Conservation (phyloP, 2,329 filamentous ascomycete species). For the Periglandula ipomoeae region DNA sequence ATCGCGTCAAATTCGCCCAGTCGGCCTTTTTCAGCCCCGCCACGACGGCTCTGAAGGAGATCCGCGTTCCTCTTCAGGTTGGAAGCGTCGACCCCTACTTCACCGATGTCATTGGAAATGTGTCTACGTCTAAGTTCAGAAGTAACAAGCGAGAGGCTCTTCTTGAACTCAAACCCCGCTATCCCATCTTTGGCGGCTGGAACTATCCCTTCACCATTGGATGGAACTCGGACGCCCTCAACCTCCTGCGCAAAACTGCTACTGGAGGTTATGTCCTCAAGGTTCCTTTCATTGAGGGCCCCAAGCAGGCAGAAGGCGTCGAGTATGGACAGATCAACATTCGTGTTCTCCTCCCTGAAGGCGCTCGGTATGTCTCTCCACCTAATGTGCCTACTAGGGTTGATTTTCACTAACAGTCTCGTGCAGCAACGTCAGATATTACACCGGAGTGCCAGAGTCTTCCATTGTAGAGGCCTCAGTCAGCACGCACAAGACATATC, state of each 20-base stretch:
- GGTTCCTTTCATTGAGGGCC: constrained; percentile 88
- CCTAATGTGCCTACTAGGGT: not conserved
- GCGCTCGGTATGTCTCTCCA: constrained; percentile 58
- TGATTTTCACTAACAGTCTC: constrained; percentile 22
- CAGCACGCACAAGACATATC: constrained; percentile 73
- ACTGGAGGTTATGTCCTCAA: constrained; percentile 74
- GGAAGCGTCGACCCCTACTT: constrained; percentile 88
- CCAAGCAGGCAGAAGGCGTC: constrained; percentile 74
- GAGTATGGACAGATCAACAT: constrained; percentile 76
- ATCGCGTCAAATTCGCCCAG: constrained; percentile 66
- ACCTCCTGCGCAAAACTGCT: constrained; percentile 59
- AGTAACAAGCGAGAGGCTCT: constrained; percentile 67
- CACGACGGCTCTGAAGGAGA: constrained; percentile 68
- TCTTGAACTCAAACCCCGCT: constrained; percentile 85
- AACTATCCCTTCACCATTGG: constrained; percentile 96
- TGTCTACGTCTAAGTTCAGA: constrained; percentile 86
- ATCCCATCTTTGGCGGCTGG: constrained; percentile 96
- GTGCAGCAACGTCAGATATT: constrained; percentile 67
- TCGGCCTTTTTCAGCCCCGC: constrained; percentile 67
- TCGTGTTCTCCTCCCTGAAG: constrained; percentile 82
- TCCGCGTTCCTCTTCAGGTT: constrained; percentile 69
- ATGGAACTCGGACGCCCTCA: constrained; percentile 81
- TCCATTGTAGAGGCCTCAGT: constrained; percentile 49
- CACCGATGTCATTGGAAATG: constrained; percentile 91
- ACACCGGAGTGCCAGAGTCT: constrained; percentile 59